Evolutionary conservation across 2,329 filamentous ascomycete species (phyloP), one percentile per base, ranked within the genome.

Genomic region (Claviceps pusilla): DNA sequence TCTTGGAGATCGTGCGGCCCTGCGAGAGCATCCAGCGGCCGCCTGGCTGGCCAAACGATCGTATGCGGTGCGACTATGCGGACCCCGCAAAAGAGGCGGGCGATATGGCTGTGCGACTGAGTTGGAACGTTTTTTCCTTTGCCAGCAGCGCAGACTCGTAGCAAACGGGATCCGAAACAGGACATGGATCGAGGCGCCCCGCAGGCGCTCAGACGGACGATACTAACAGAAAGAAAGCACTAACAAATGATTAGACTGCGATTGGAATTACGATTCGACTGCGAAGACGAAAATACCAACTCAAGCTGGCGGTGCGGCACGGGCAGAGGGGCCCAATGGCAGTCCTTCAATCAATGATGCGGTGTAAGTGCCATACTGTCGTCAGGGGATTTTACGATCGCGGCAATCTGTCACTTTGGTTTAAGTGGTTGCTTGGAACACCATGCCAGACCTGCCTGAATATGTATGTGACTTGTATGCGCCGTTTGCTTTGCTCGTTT

Each of bases 1-100:
- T n/a, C 14, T 37, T 29, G 19, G 45, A 24, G 16, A n/a, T 4
- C 29, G 29, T 28, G 14, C 24, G 35, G 24, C 14, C n/a, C 19
- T 33, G 28, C 10, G 10, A 50, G 41, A 47, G 28, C 51, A 19
- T 29, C 16, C 19, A 19, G 45, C 51, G 45, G 43, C 43, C 35
- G 19, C 33, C 14, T 31, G 37, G n/a, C 35, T 31, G 33, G 48
- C 33, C 50, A 56, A 41, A 33, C 56, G 42, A 55, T 57, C 51
- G 47, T 43, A 57, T 60, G 54, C 45, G 47, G 55, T 60, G 59
- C 54, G 50, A 59, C 57, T 33, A 49, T 52, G 56, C 55, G 42
- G 43, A 54, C 59, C 54, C 59, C 56, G 54, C 55, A 59, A 57
- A 54, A 37, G 41, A 43, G 28, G 43, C 37, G 46, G 31, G 37